phyloP scores from a whole-genome alignment of 1,139 yeast genomes.

The Yamadazyma diddensiae region DNA sequence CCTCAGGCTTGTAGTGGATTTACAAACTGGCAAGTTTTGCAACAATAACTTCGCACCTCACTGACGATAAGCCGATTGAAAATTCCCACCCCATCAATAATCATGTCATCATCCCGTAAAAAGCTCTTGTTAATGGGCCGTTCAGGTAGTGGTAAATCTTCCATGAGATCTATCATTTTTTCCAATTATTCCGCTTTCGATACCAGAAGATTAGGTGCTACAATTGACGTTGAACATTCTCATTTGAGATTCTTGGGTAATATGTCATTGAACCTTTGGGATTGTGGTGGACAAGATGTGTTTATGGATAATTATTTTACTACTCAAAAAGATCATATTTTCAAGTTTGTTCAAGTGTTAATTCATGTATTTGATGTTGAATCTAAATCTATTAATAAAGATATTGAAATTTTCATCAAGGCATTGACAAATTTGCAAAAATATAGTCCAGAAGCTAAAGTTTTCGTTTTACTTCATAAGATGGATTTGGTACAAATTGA shows the following conservation, averaged over 20 bases:
- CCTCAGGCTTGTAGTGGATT: too few relatives aligned
- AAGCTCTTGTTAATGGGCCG: slow-evolving; percentile 70
- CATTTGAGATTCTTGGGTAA: slow-evolving; percentile 89
- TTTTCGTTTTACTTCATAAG: slow-evolving; percentile 88
- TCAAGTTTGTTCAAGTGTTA: slow-evolving; percentile 94
- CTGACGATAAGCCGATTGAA: background rate
- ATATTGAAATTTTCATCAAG: slow-evolving; percentile 85
- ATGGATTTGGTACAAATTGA: slow-evolving; percentile 94
- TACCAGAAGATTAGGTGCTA: slow-evolving; percentile 92
- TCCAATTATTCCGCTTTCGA: slow-evolving; percentile 96
- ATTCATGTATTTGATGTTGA: slow-evolving; percentile 97
- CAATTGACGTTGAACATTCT: slow-evolving; percentile 96
- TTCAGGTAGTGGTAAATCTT: slow-evolving; percentile 95
- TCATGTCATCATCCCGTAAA: slow-evolving; percentile 32
- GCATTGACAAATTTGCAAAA: slow-evolving; percentile 79
- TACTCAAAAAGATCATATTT: slow-evolving; percentile 84
- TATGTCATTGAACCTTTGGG: slow-evolving; percentile 96
- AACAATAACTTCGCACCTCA: too few relatives aligned
- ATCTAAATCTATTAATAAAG: slow-evolving; percentile 86
- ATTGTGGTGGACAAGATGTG: slow-evolving; percentile 97
- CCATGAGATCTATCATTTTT: slow-evolving; percentile 95
- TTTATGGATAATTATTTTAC: slow-evolving; percentile 94
- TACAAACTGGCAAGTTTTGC: too few relatives aligned
- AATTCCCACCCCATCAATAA: background rate
- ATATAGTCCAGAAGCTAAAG: slow-evolving; percentile 87